Base-by-base conservation (phyloP, 164 flowering plant genomes). In the Brasenia schreberi region DNA sequence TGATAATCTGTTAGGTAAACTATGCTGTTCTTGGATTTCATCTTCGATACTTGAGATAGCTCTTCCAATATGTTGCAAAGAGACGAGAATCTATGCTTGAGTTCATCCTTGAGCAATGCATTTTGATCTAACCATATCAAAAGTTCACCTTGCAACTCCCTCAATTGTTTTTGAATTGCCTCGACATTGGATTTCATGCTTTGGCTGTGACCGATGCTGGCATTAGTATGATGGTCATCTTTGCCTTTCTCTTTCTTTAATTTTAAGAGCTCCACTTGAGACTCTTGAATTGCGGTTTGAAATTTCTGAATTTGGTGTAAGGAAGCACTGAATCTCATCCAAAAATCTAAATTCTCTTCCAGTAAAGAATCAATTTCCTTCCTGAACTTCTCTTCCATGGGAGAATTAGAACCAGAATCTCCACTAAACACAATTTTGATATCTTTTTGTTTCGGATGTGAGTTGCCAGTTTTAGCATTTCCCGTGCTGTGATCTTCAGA, bases 261-360 rank as follows among this genome's bases (percentile, higher is more conserved):
- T 63, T 67, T 80, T 18, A 66, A 23, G 7, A 81, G 45, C 64
- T 88, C 89, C 10, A 68, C 71, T 62, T 77, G 78, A 43, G 87
- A 68, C 59, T 87, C 95, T 42, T 81, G 82, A 61, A 81, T 74
- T 42, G 79, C 69, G 11, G 75, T 79, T 62, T 87, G 82, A 74
- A 81, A 85, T 61, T 87, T 87, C 60, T 83, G 80, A 66, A 86
- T 77, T 81, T 86, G 92, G 72, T 84, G 87, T 61, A 80, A 73
- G 5, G 89, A 77, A 11, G 83, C 76, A 76, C 95, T 85, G 67
- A 88, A 88, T 71, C 94, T 84, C 73, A 87, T 66, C 92, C 94
- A 88, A 70, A 88, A 86, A 59, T 88, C 88, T 17, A 88, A 72
- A 66, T 90, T 86, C 61, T 82, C 90, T 73, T 84, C 97, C 19